Percentiles rank a stretch among this genome's conserved stretches.
Conservation (phyloP, 2,329 filamentous ascomycete species). For the Exophiala aquamarina region DNA sequence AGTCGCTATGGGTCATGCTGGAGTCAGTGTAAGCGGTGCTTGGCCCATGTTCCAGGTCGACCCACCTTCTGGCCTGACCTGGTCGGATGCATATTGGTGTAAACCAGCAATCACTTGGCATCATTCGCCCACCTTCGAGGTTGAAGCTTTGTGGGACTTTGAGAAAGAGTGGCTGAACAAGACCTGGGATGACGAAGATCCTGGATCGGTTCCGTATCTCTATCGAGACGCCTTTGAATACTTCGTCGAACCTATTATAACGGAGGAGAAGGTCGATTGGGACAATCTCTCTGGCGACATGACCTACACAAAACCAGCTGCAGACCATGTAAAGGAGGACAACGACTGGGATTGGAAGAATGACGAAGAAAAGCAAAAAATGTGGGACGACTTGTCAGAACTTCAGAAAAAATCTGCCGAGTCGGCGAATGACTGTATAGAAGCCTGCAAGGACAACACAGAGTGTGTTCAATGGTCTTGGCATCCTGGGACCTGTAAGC, state of each 20-base stretch:
- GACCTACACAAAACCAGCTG: constrained; percentile 15
- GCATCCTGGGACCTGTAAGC: constrained; percentile 22
- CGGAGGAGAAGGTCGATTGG: constrained; percentile 19
- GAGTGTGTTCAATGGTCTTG: constrained; percentile 21
- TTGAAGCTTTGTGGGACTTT: constrained; percentile 24
- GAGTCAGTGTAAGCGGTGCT: constrained; percentile 18
- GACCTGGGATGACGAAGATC: constrained; percentile 17
- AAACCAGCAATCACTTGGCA: constrained; percentile 24
- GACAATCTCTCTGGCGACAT: constrained; percentile 22
- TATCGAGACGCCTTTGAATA: constrained; percentile 21
- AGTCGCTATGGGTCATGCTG: constrained; percentile 21
- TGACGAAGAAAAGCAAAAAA: constrained; percentile 18
- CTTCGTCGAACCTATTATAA: constrained; percentile 17
- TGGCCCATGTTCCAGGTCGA: constrained; percentile 26
- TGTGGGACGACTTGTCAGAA: constrained; percentile 18
- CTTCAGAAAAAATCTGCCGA: constrained; percentile 12
- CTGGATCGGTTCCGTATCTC: constrained; percentile 17
- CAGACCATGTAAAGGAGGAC: constrained; percentile 19
- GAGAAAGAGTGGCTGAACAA: constrained; percentile 23
- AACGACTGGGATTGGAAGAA: constrained; percentile 21
- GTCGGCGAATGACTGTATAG: constrained; percentile 14
- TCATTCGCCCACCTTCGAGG: constrained; percentile 18
- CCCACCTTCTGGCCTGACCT: constrained; percentile 16
- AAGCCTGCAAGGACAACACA: constrained; percentile 16
- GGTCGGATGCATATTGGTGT: constrained; percentile 16